phyloP scores from a whole-genome alignment of 75 land plant species.

The Cupressus sempervirens region DNA sequence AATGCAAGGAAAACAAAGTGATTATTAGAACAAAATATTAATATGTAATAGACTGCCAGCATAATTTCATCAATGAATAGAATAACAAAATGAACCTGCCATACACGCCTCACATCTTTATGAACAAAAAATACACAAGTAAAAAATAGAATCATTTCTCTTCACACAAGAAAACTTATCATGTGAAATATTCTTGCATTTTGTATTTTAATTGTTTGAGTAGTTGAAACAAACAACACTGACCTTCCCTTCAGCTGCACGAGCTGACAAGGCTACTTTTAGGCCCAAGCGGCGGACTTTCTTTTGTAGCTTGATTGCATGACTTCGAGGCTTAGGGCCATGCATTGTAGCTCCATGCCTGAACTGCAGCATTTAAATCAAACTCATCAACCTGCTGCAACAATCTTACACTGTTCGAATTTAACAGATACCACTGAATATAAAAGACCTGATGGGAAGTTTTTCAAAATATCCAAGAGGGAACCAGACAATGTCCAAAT shows the following conservation, averaged over 20 bases:
- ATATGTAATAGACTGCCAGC: slow-evolving; percentile 2
- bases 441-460: slow-evolving; percentile 6
- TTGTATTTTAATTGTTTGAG: background rate
- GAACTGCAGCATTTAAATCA: slow-evolving; percentile 56
- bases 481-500: slow-evolving; percentile 5
- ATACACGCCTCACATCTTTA: background rate
- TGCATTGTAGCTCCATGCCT: slow-evolving; percentile 80
- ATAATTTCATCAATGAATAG: background rate
- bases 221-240: slow-evolving; percentile 10
- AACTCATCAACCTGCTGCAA: slow-evolving; percentile 12
- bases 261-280: slow-evolving; percentile 91
- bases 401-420: background rate
- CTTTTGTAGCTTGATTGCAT: slow-evolving; percentile 82
- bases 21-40: background rate
- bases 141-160: background rate
- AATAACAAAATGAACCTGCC: background rate
- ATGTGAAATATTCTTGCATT: background rate
- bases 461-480: background rate
- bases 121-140: background rate
- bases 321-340: slow-evolving; percentile 94
- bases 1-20: background rate
- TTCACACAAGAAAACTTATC: background rate
- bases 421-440: background rate
- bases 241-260: slow-evolving; percentile 95
- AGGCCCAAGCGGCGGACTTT: slow-evolving; percentile 91